Base-by-base conservation (phyloP, 805 yeast genomes). In the Saccharomycopsis fermentans region DNA sequence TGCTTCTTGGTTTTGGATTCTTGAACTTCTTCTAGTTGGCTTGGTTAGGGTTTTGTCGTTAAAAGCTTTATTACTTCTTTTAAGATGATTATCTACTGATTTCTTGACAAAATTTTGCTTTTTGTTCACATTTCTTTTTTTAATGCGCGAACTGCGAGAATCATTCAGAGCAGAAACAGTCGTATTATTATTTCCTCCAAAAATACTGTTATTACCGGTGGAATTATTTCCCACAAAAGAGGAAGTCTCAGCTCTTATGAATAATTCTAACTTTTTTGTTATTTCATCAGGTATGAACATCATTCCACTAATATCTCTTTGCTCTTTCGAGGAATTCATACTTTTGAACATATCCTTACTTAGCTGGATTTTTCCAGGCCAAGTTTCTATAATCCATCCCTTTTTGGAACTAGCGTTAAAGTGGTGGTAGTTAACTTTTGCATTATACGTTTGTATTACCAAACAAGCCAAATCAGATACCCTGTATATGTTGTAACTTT, bases 281-380 rank as follows among this genome's bases (percentile, higher is more conserved):
- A 57, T 19, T 5, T 32, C 32, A 6, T 54, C 57, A 9, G 59
- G 59, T 19, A 57, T 50, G 21, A 34, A 88, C 1, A 81, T 77
- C 19, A 73, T 80, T 3, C 81, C 74, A 0, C 83, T 77, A 21
- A 83, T 73, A 14, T 69, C 70, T 60, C 82, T 86, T 1, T 89
- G 85, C 61, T 82, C 85, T 16, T 74, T 71, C 1, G 79, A 67
- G n/a, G 79, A 74, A 8, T 74, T 73, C 75, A 86, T 81, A 1
- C 87, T 81, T n/a, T 75, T 72, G 69, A 78, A 89, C 8, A 87
- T 67, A 66, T 90, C 96, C n/a, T 76, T 70, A 0, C 92, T 84
- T 19, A 90, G 69, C 19, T 81, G 79, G 17, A 86, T 69, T 65
- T 84, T 86, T 1, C 92, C 95, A 0, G 96, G 95, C 82, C 91